Evolutionary conservation across 208 protist genomes (phyloP).

Genomic region (Crithidia acanthocephali): DNA sequence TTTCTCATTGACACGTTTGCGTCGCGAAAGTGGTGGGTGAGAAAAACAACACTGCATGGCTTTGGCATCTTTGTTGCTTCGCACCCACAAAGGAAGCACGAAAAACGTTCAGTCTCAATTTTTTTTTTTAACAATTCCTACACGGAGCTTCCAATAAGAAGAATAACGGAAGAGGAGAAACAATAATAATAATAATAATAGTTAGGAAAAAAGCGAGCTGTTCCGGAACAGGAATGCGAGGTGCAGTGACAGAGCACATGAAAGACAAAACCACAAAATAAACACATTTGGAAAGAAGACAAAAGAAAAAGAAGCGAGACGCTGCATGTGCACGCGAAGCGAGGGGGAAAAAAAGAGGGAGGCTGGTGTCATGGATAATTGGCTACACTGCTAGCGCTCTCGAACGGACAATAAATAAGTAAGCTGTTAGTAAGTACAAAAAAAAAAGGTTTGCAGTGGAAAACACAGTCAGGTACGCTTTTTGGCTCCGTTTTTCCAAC

Average conservation of each 20-base stretch:
- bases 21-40: too few species aligned
- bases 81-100: too few species aligned
- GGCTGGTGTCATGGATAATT: too few species aligned
- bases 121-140: background rate
- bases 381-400: too few species aligned
- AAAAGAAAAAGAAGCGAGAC: constrained; percentile 2
- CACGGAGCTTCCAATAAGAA: background rate
- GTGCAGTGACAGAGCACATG: background rate
- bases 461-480: too few species aligned
- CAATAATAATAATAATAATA: background rate
- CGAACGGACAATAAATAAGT: too few species aligned
- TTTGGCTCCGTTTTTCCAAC: too few species aligned
- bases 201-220: background rate
- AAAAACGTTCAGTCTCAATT: too few species aligned
- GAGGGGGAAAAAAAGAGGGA: background rate
- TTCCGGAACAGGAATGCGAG: background rate
- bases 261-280: background rate
- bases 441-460: background rate
- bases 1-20: too few species aligned
- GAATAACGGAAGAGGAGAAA: constrained; percentile 1
- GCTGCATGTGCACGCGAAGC: background rate
- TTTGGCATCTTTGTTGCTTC: too few species aligned
- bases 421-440: background rate
- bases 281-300: background rate
- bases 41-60: too few species aligned